Conservation (phyloP, 176 grass and related monocot species). For the Musa troglodytarum region DNA sequence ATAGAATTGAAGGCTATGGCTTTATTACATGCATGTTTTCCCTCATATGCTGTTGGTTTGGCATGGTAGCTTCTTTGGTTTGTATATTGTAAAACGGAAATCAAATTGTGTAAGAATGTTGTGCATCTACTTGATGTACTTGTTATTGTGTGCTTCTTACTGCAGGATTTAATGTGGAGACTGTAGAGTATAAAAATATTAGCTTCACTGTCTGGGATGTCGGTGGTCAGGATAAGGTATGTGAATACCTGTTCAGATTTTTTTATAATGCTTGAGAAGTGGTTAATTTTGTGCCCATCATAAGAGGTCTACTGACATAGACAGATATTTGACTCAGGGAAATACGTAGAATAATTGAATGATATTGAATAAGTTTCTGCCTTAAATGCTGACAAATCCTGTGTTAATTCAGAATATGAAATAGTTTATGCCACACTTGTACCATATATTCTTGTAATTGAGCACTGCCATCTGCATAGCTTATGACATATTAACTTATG, state of each 20-base stretch:
- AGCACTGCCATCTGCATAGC: not conserved
- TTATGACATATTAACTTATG: not conserved
- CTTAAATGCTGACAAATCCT: too few species aligned
- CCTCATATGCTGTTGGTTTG: too few species aligned
- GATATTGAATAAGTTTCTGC: too few species aligned
- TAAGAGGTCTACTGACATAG: not conserved
- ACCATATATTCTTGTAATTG: not conserved
- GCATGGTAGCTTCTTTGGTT: too few species aligned
- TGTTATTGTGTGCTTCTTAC: not conserved
- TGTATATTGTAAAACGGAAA: too few species aligned
- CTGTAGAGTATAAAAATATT: slow-evolving; percentile 95
- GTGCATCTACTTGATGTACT: too few species aligned
- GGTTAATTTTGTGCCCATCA: not conserved
- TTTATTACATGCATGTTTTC: too few species aligned
- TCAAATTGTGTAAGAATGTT: too few species aligned
- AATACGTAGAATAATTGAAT: too few species aligned
- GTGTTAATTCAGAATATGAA: too few species aligned
- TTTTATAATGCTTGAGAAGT: not conserved
- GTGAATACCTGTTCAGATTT: not conserved
- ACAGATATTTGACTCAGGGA: not conserved
- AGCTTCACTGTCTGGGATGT: slow-evolving; percentile 99
- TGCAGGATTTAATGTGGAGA: slow-evolving; percentile 74
- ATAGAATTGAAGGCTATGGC: too few species aligned
- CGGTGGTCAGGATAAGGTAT: slow-evolving; percentile 98
- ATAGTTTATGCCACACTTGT: not conserved